Base-by-base conservation (phyloP, 768 basidiomycete genomes). In the Tricholoma hemisulphureum region DNA sequence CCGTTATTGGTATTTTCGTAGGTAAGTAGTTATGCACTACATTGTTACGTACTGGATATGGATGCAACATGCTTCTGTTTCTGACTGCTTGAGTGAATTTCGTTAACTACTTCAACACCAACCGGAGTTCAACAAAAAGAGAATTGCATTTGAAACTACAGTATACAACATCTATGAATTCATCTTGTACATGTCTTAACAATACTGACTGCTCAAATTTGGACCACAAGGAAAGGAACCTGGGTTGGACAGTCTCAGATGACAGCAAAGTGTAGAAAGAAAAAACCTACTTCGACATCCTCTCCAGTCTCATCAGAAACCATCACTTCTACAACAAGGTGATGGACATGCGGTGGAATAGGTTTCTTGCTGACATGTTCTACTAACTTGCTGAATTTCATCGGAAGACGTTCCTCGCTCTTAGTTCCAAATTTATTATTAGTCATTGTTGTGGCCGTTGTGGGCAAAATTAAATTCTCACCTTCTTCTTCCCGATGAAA, bases 311-410 rank as follows among this genome's bases (percentile, higher is more conserved):
- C 93, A 66, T 98, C 95, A 56, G 83, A 85, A 23, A 89, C 89
- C 93, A 98, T 96, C 49, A 98, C 85, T 74, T 98, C 97, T 13
- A 95, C 92, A 43, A 96, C 80, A 35, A 98, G 80, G 65, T 93
- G 88, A 67, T 87, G 94, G 58, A 82, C 81, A 68, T 94, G 87
- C 8, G 90, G 83, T 11, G 87, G 87, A 58, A 98, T 83, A 6
- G 93, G 85, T 75, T 95, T 98, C 85, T 93, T 98, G 79, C 91
- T 94, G 56, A 99, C 94, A 55, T 82, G 82, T 72, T 98, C 96
- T 9, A 96, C 95, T 26, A 99, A 80, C 59, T 88, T 86, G 71
- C 87, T 91, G 76, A 99, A 93, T 67, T 83, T 88, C 93, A 97
- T 90, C 6, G 84, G 82, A 61, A 96, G 71, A 53, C 95, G 82